Conservation (phyloP, 495 filamentous ascomycete species). For the Podospora pseudoanserina region DNA sequence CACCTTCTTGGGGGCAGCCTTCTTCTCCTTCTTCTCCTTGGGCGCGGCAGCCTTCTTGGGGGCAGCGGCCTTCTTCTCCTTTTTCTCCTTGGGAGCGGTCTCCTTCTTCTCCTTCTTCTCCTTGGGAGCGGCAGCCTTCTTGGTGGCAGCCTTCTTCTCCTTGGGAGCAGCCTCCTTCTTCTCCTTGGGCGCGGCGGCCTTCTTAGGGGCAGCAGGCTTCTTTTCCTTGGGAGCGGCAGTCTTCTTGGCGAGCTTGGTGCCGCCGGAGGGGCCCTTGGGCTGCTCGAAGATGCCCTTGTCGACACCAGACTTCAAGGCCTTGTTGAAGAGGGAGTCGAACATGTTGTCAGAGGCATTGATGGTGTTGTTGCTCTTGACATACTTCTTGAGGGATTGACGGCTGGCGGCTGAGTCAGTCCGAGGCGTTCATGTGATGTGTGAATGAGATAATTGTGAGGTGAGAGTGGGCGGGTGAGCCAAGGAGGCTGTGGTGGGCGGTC, state of each 20-base stretch:
- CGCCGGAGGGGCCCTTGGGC: conserved; percentile 92
- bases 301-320: conserved; percentile 82
- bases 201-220: conserved; percentile 49
- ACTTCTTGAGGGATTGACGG: conserved; percentile 96
- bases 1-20: conserved; percentile 13
- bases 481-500: conserved; percentile 3
- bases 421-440: conserved; percentile 12
- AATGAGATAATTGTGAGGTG: conserved; percentile 8
- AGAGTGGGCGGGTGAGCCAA: not conserved
- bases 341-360: conserved; percentile 64
- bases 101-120: conserved; percentile 23
- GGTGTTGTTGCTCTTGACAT: conserved; percentile 93
- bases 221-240: conserved; percentile 42
- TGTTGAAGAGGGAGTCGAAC: conserved; percentile 93
- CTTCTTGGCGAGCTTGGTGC: conserved; percentile 96
- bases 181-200: conserved; percentile 36
- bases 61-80: conserved; percentile 49
- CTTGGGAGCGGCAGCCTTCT: conserved; percentile 43
- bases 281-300: conserved; percentile 86
- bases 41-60: conserved; percentile 51
- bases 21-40: conserved; percentile 34
- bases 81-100: conserved; percentile 48
- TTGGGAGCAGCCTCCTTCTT: conserved; percentile 34
- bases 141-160: conserved; percentile 44
- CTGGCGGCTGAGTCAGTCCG: conserved; percentile 51